Evolutionary conservation across 2,329 filamentous ascomycete species (phyloP), one percentile per base, ranked within the genome.

Genomic region (Xylariaceae sp.): DNA sequence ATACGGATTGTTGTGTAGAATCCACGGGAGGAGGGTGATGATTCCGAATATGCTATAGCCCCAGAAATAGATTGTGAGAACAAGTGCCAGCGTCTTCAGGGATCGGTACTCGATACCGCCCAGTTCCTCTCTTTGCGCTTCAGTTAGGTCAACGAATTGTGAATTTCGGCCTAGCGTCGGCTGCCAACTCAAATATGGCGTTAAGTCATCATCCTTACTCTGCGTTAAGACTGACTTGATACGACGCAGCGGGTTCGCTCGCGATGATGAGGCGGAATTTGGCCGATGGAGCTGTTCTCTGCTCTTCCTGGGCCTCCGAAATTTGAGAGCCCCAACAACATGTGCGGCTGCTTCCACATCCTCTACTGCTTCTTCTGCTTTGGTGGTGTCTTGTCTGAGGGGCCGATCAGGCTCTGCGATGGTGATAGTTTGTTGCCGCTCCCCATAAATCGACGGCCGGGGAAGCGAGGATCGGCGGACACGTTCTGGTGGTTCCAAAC

Each of bases 61-160:
- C 68, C 91, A 83, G 67, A 89, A 97, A 72, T 97, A 99, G 6
- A 75, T 76, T 3, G 89, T 80, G 16, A 97, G 77, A 24, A 97
- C 85, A 23, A 91, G 69, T 1, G 90, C 89, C 41, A 99, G 75
- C 2, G 91, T 91, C 71, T 96, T 95, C 55, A 99, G 72, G 0
- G 93, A 90, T 5, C 94, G 87, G 67, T 99, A 99, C 71, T 99
- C 94, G 59, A 99, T 96, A 16, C 94, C 94, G 9, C 94, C 94
- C 2, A 99, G 76, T 72, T 99, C 94, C 68, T 99, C 92, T 61
- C 94, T 84, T 72, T 99, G 92, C 59, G 94, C 91, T 62, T 96
- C 88, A 0, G 88, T 90, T 60, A 99, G 73, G 62, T 92, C 91
- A 10, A 94, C 81, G 67, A 97, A 99, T 30, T 90, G 88, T 9